phyloP scores from a whole-genome alignment of 306 rosid species.

The Alnus glutinosa region DNA sequence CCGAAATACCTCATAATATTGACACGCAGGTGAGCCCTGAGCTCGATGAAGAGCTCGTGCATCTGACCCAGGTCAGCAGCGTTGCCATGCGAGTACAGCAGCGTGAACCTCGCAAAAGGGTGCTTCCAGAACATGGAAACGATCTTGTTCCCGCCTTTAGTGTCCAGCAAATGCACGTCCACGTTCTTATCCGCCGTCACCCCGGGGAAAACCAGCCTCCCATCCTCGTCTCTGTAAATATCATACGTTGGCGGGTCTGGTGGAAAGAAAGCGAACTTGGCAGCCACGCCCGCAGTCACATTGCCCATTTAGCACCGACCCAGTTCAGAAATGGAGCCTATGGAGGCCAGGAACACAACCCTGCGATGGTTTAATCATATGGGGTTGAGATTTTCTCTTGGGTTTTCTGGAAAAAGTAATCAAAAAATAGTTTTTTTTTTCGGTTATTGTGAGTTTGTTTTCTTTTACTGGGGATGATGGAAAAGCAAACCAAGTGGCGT shows the following conservation, averaged over 20 bases:
- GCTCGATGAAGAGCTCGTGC: slow-evolving; percentile 89
- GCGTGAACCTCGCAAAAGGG: slow-evolving; percentile 80
- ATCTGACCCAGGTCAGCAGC: slow-evolving; percentile 99
- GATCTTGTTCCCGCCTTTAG: slow-evolving; percentile 71
- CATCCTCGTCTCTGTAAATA: slow-evolving; percentile 53
- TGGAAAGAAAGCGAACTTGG: slow-evolving; percentile 95
- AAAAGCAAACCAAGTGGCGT: slow-evolving; percentile 41
- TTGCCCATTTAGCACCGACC: slow-evolving; percentile 71
- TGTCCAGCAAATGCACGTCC: slow-evolving; percentile 63
- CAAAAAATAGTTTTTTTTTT: neutral
- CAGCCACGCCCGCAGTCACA: slow-evolving; percentile 87
- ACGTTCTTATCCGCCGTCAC: slow-evolving; percentile 70
- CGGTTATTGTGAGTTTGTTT: slow-evolving; percentile 26
- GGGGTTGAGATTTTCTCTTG: neutral
- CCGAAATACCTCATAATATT: slow-evolving; percentile 75
- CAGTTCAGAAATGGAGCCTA: slow-evolving; percentile 27
- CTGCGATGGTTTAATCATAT: slow-evolving; percentile 16
- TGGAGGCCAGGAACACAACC: slow-evolving; percentile 8
- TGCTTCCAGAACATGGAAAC: slow-evolving; percentile 91
- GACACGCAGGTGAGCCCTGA: slow-evolving; percentile 95
- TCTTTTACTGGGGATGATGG: slow-evolving; percentile 43
- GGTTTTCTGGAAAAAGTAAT: neutral
- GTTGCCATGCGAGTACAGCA: slow-evolving; percentile 94
- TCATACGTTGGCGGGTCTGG: slow-evolving; percentile 95
- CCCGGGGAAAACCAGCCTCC: slow-evolving; percentile 61